These are phyloP conservation scores for Globisporangium emineosum DNA, from an alignment of 352 stramenopile species.

Conservation along the genomic window DNA sequence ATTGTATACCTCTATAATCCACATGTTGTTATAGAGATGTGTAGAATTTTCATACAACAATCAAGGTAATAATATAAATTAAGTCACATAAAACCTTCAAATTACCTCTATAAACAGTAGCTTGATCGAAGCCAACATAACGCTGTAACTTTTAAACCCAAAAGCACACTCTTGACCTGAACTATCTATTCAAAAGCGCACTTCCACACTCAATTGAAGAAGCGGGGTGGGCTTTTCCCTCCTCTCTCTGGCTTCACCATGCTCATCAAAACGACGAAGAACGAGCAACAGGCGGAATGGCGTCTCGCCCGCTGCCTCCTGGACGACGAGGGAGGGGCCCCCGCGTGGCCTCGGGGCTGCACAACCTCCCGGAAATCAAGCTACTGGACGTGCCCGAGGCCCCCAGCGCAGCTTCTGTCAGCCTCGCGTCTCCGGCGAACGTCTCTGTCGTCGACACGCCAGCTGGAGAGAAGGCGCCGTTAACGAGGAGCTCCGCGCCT, in stretches of 20 bases:
- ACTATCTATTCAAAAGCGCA: neutral
- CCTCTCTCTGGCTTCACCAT: neutral
- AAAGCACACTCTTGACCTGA: neutral
- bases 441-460: neutral
- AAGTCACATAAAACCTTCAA: neutral
- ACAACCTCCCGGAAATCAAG: conserved; percentile 16
- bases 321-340: conserved; percentile 14
- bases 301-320: conserved; percentile 18
- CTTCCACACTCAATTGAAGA: neutral
- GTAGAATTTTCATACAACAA: neutral
- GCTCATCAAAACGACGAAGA: neutral
- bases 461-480: neutral
- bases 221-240: neutral
- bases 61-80: neutral
- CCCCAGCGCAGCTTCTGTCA: neutral
- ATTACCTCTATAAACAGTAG: neutral
- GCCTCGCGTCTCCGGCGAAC: neutral
- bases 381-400: conserved; percentile 8
- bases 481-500: neutral
- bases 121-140: neutral
- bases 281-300: conserved; percentile 8
- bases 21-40: too few species aligned
- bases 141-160: neutral
- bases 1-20: neutral
- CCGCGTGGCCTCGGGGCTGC: conserved; percentile 15